Percentiles rank a stretch among this genome's conserved stretches.
These are phyloP conservation scores for Macrophomina pseudophaseolina DNA, from an alignment of 2,329 filamentous ascomycete species.

Conservation along the genomic window DNA sequence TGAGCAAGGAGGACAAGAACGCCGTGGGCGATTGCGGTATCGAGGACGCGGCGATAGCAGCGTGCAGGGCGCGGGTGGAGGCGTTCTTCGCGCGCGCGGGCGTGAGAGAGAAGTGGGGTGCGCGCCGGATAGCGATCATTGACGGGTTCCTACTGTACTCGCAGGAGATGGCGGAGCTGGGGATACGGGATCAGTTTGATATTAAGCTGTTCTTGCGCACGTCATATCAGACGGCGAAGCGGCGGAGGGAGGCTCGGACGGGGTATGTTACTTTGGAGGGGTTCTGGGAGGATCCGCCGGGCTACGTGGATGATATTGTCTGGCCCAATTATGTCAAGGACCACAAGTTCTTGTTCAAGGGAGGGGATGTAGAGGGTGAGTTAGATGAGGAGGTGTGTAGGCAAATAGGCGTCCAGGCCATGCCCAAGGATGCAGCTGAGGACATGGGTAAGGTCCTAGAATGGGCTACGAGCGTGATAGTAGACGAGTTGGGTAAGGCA, in stretches of 20 bases:
- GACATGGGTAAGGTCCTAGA: constrained; percentile 34
- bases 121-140: constrained; percentile 69
- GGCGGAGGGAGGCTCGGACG: constrained; percentile 68
- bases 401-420: constrained; percentile 39
- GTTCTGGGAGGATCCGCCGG: constrained; percentile 94
- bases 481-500: not conserved
- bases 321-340: constrained; percentile 92
- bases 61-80: constrained; percentile 36
- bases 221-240: constrained; percentile 64
- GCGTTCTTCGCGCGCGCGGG: not conserved
- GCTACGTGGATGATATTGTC: constrained; percentile 91
- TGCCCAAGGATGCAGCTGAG: constrained; percentile 46
- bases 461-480: constrained; percentile 18
- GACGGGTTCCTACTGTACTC: constrained; percentile 90
- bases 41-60: constrained; percentile 40
- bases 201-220: constrained; percentile 79
- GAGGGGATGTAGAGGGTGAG: constrained; percentile 66
- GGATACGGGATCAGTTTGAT: constrained; percentile 67
- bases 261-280: constrained; percentile 82
- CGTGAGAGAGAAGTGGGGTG: constrained; percentile 28
- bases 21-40: constrained; percentile 51
- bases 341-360: constrained; percentile 79
- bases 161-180: constrained; percentile 51
- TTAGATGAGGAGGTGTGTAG: constrained; percentile 52
- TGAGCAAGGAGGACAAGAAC: constrained; percentile 66